Evolutionary conservation across 2,329 filamentous ascomycete species (phyloP), one percentile per base, ranked within the genome.

Genomic region (Berkeleyomyces rouxiae): DNA sequence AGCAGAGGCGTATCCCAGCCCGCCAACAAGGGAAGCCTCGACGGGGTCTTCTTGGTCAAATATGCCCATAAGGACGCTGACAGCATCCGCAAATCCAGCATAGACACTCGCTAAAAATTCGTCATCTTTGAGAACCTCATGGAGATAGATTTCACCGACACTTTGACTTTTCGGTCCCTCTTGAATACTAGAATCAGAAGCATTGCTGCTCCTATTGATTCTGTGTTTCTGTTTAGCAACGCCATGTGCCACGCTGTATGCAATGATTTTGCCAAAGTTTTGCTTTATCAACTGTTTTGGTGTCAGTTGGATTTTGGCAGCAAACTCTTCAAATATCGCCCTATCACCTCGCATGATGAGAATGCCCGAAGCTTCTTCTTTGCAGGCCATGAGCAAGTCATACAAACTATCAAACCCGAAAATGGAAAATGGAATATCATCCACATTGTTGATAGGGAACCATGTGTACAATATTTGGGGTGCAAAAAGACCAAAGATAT

Each of bases 401-500:
- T 77, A 71, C 1, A 97, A 78, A 13, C 74, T 82, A 0, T 73
- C 64, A 69, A 95, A 99, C 0, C 85, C 86, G 71, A 99, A 99
- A 1, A 93, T 87, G n/a, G 79, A 76, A 69, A 82, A 96, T 0
- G 93, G 92, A 58, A 99, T 87, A 3, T 82, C 78, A n/a, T 80
- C 76, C 6, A 96, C 75, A 1, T 75, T 73, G 64, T 86, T 81
- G 0, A 75, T 74, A 66, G 89, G 83, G 3, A 95, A 81, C 92
- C 91, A 99, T 0, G 90, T 96, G 70, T 89, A 96, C 2, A 97
- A 76, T 5, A 99, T 78, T 69, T 99, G 93, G 1, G 91, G 84
- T 5, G 89, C 85, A 70, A 97, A 99, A 0, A 97, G 76, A 4
- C 77, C 77, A 70, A 99, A 96, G 0, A 99, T 75, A 42, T 85